Evolutionary conservation across 2,329 filamentous ascomycete species (phyloP).

Genomic region (Pleurostoma richardsiae): DNA sequence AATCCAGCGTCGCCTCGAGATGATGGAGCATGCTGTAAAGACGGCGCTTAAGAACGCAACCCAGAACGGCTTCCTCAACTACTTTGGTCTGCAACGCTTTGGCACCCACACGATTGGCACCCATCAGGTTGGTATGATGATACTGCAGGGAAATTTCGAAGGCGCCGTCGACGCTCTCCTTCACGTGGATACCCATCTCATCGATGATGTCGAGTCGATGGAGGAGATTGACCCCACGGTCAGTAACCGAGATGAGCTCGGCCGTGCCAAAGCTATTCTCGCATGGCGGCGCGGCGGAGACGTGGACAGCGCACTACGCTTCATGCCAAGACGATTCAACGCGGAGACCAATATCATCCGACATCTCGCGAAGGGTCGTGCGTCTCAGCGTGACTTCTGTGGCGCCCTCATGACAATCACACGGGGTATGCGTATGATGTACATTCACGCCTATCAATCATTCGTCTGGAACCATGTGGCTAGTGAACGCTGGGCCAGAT

Average conservation of each 20-base stretch:
- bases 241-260: conserved; percentile 69
- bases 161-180: conserved; percentile 76
- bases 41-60: conserved; percentile 62
- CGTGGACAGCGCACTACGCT: conserved; percentile 53
- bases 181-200: conserved; percentile 51
- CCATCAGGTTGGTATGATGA: conserved; percentile 76
- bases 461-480: conserved; percentile 88
- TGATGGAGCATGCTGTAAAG: conserved; percentile 44
- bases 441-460: conserved; percentile 94
- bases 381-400: conserved; percentile 62
- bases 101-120: conserved; percentile 84
- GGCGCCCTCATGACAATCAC: conserved; percentile 78
- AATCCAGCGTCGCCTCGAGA: conserved; percentile 40
- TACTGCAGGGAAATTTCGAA: conserved; percentile 76
- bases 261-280: conserved; percentile 73
- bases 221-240: conserved; percentile 35
- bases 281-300: conserved; percentile 62
- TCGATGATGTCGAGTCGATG: conserved; percentile 42
- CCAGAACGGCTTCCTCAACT: conserved; percentile 86
- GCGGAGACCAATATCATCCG: conserved; percentile 77
- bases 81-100: conserved; percentile 96
- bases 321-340: conserved; percentile 74
- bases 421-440: conserved; percentile 83
- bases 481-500: conserved; percentile 72
- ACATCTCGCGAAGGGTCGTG: conserved; percentile 56